Base-by-base conservation (phyloP, 2,329 filamentous ascomycete species). In the Ophiosphaerella narmari region DNA sequence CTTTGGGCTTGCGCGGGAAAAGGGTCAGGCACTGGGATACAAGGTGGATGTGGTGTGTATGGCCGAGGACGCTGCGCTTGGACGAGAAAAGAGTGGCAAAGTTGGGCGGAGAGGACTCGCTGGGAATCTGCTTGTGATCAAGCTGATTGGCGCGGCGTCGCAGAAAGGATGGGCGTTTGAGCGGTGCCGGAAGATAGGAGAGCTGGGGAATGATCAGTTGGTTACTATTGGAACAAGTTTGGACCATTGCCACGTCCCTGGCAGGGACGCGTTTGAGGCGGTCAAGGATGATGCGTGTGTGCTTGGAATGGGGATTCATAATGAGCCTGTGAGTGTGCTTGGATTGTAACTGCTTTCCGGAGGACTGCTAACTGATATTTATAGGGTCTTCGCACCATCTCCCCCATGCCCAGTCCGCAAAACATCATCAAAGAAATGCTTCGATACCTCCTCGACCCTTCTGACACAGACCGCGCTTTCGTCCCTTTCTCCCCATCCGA, bases 211-310 rank as follows among this genome's bases (percentile, higher is more conserved):
- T 54, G 70, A 62, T 14, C 72, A 78, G 36, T 65, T 80, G 18
- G 78, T 80, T 5, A 80, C 78, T 3, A 79, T 82, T 44, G 80
- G 78, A 1, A 77, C 78, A 11, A 78, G 75, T 42, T 57, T 82
- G 13, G 78, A 82, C 58, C 78, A 81, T 59, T 82, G 79, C 58
- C 78, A 81, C 55, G 79, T 82, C 2, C 79, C 79, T 3, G 79
- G 79, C 9, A 60, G 78, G 49, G 74, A 78, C 31, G 77, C 78
- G 6, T 80, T 82, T 48, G 76, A 82, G 55, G 71, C 76, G 0
- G 74, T 81, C 4, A 68, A 75, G 1, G 66, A 71, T 11, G 59
- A 72, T 52, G 58, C 72, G 5, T 68, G 62, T 52, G 75, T 76
- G 11, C 52, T 78, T 14, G 75, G 75, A 6, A 79, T 80, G 71